Base-by-base conservation (phyloP, 2,329 filamentous ascomycete genomes). In the Colletotrichum sp. region DNA sequence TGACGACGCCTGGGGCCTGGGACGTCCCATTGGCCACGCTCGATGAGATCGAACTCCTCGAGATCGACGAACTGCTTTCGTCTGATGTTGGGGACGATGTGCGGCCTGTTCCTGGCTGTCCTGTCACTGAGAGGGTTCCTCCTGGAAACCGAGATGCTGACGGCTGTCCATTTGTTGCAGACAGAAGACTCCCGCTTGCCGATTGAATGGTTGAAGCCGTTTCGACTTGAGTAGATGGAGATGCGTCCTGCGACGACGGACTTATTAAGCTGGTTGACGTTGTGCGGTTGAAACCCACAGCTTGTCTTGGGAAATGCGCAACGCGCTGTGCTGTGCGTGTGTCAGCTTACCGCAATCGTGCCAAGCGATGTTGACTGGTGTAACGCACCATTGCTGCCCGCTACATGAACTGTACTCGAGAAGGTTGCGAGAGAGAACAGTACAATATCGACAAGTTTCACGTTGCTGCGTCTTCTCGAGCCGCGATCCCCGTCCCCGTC, bases 51-150 rank as follows among this genome's bases (percentile, higher is more conserved):
- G 39, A 32, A 39, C 8, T 48, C 12, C 36, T 30, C 22, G 36
- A 30, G 62, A 67, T 72, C 25, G 61, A 55, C 62, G 68, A 72
- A 72, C 68, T 55, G 70, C 30, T 52, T 64, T 73, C 69, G 58
- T 68, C 70, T 58, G 56, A 65, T 52, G 73, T 68, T 9, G 39
- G 52, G 9, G 16, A 36, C 12, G 22, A 12, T 30, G 43, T 34
- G 39, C 39, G n/a, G 70, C 43, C 58, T 65, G 27, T 68, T 34
- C 70, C 22, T 60, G 64, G 8, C 43, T 36, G 22, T 48, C n/a
- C 52, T 58, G 55, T 18, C 12, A 8, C 30, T 15, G 39, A 62
- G n/a, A 36, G 61, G 71, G 48, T 66, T 58, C 30, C 68, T 66
- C n/a, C 25, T 25, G n/a, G 60, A 36, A 39, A 16, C 48, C 30